Evolutionary conservation across 768 basidiomycete species (phyloP).

Genomic region (Phylloporus rhodoxanthus): DNA sequence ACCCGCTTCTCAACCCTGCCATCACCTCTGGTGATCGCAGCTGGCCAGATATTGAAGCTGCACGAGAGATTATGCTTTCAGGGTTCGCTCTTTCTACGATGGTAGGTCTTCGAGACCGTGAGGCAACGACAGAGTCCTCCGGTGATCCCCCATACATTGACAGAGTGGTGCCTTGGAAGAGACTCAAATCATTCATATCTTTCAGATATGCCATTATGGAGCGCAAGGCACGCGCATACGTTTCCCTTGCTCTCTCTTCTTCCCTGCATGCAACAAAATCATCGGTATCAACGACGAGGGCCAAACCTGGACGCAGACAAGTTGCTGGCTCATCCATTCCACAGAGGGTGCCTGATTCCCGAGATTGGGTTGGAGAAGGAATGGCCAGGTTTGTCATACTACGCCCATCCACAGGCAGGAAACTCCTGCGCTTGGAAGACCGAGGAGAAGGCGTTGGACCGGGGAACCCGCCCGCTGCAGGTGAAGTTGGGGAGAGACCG

Average conservation of each 20-base stretch:
- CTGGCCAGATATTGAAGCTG: constrained; percentile 48
- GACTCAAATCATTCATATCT: constrained; percentile 89
- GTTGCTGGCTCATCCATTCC: constrained; percentile 27
- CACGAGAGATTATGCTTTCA: constrained; percentile 50
- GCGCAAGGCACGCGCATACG: constrained; percentile 74
- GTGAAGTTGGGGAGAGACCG: constrained; percentile 1
- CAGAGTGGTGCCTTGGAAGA: constrained; percentile 51
- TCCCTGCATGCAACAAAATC: constrained; percentile 50
- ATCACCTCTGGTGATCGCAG: constrained; percentile 64
- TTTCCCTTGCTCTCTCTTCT: constrained; percentile 65
- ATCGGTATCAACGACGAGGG: constrained; percentile 33
- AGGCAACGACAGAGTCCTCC: constrained; percentile 35
- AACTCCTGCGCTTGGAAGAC: constrained; percentile 74
- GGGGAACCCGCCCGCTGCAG: constrained; percentile 30
- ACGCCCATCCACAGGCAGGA: constrained; percentile 77
- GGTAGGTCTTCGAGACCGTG: constrained; percentile 64
- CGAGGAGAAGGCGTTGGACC: constrained; percentile 41
- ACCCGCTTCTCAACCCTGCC: constrained; percentile 52
- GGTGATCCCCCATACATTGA: constrained; percentile 53
- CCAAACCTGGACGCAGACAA: constrained; percentile 40
- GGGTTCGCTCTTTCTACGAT: constrained; percentile 41
- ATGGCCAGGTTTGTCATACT: constrained; percentile 55
- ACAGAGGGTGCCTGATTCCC: constrained; percentile 36
- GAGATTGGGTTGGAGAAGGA: constrained; percentile 58
- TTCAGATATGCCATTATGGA: constrained; percentile 94